Evolutionary conservation across 768 basidiomycete species (phyloP), one percentile per base, ranked within the genome.

Genomic region (Mycena haematopus): DNA sequence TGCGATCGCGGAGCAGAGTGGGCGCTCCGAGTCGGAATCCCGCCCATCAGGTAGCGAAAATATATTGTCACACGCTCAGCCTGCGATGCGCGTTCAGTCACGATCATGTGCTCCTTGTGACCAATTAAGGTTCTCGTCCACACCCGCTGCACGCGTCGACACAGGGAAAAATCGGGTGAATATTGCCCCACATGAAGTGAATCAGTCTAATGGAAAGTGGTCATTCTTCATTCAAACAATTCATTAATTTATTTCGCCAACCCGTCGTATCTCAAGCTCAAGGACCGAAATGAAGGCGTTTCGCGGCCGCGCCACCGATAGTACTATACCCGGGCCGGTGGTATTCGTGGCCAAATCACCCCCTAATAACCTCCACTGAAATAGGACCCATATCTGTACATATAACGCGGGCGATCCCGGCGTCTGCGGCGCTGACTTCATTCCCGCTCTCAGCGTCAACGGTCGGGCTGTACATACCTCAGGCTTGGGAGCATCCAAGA

Each of bases 401-500:
- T 19, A n/a, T 19, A n/a, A 21, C 25, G n/a, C 24, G 24, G 8
- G 29, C 13, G 31, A 22, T 0, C 19, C 29, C 63, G 63, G 35
- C 31, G 17, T 14, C 54, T 29, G 53, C 63, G 63, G 63, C 42
- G 63, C 58, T 64, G 58, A 64, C 63, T 55, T 55, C 38, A 64
- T 45, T 42, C 47, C 63, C 63, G 63, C 21, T 36, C 25, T 33
- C 53, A 56, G 58, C 63, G 63, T 53, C 21, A 36, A 33, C 6
- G 11, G 36, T 15, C 6, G 36, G 36, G 36, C 36, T n/a, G 22
- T 33, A 17, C 10, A 19, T 55, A n/a, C 1, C 40, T 35, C 49
- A 42, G 36, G 21, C 15, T 22, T 27, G 11, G 29, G 47, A 60
- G 35, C 25, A 54, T 60, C 53, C 45, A 15, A 21, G 38, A 62